phyloP scores from a whole-genome alignment of 345 rosid species.

The Eucalyptus dawsonii region DNA sequence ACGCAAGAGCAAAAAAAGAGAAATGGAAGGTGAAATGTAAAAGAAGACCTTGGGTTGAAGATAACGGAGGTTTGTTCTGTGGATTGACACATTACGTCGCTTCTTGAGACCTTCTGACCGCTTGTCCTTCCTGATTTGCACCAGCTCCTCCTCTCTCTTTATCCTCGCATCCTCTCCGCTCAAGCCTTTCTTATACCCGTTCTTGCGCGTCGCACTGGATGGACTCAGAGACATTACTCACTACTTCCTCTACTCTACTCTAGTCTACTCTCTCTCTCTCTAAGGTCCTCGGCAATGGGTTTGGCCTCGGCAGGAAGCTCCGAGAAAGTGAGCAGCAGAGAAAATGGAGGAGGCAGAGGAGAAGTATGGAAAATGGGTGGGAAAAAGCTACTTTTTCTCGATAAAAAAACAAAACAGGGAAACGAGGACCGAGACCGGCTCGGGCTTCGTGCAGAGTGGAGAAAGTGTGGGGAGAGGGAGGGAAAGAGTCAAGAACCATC shows the following conservation, averaged over 20 bases:
- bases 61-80: neutral
- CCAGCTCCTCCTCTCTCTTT: constrained; percentile 43
- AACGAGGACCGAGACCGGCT: neutral
- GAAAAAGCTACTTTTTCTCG: neutral
- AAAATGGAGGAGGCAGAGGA: neutral
- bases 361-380: neutral
- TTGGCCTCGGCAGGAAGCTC: neutral
- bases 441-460: neutral
- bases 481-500: neutral
- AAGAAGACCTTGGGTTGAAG: neutral
- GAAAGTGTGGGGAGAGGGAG: neutral
- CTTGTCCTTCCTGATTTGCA: constrained; percentile 43
- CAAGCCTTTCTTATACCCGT: constrained; percentile 30
- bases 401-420: neutral
- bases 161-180: constrained; percentile 32
- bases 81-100: constrained; percentile 2
- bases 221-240: constrained; percentile 34
- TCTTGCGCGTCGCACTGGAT: constrained; percentile 17
- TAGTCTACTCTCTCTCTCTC: neutral
- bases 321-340: neutral
- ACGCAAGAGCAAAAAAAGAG: neutral
- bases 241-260: too few relatives aligned
- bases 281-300: neutral
- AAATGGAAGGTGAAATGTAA: neutral
- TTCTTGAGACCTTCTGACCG: constrained; percentile 40